These are phyloP conservation scores for Xylaria digitata DNA, from an alignment of 2,329 filamentous ascomycete genomes.

Conservation along the genomic window DNA sequence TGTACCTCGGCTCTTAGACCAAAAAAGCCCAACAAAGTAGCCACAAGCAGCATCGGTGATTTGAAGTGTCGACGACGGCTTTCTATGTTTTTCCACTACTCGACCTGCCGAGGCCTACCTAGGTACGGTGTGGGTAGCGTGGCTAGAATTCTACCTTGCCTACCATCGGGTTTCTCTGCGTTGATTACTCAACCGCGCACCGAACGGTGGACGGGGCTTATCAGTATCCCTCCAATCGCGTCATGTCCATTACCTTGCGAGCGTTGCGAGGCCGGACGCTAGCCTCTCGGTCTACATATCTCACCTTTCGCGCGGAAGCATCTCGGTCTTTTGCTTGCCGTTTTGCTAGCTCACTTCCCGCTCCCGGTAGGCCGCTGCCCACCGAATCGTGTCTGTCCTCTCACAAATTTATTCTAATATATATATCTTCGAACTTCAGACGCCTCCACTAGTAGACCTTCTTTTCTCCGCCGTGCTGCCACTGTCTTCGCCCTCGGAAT, in stretches of 20 bases:
- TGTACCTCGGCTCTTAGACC: conserved; percentile 10
- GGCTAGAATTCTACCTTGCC: background rate
- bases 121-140: conserved; percentile 1
- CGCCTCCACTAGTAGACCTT: conserved; percentile 46
- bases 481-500: conserved; percentile 60
- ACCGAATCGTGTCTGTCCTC: background rate
- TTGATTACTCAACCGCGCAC: conserved; percentile 8
- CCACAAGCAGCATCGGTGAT: background rate
- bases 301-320: conserved; percentile 33
- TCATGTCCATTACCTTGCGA: conserved; percentile 37
- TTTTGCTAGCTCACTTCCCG: conserved; percentile 41
- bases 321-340: conserved; percentile 34
- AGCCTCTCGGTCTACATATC: conserved; percentile 34
- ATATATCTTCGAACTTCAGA: conserved; percentile 24
- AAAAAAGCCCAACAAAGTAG: background rate
- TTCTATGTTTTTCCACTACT: conserved; percentile 3
- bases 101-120: background rate
- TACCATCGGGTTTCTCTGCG: background rate
- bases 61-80: background rate
- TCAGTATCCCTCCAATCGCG: conserved; percentile 34
- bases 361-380: conserved; percentile 37
- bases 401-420: conserved; percentile 16
- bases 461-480: conserved; percentile 59
- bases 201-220: conserved; percentile 27
- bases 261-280: conserved; percentile 39